Conservation (phyloP, 1,139 yeast genomes). For the Saccharomyces pastorianus region DNA sequence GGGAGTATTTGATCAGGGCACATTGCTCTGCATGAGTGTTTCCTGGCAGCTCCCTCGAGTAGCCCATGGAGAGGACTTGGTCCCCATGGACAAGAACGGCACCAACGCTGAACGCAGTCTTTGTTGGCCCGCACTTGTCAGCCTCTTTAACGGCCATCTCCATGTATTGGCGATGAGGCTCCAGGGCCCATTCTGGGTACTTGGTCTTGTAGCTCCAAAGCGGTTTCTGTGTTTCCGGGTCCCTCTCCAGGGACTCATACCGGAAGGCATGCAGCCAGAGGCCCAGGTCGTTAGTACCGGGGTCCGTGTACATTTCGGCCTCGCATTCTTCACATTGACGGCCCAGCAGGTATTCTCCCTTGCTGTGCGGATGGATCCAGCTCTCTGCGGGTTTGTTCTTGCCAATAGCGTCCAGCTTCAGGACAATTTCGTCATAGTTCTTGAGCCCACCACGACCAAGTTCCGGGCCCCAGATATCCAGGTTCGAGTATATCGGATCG, state of each 20-base stretch:
- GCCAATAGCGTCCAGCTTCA: slow-evolving; percentile 54
- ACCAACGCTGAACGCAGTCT: slow-evolving; percentile 89
- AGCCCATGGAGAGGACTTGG: slow-evolving; percentile 65
- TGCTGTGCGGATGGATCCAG: slow-evolving; percentile 48
- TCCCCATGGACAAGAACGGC: slow-evolving; percentile 71
- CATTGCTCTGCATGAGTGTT: slow-evolving; percentile 98
- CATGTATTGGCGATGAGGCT: slow-evolving; percentile 48
- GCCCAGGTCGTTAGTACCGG: slow-evolving; percentile 76
- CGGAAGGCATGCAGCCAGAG: slow-evolving; percentile 85
- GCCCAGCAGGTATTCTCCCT: slow-evolving; percentile 56
- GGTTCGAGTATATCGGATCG: slow-evolving; percentile 81
- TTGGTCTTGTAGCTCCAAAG: slow-evolving; percentile 72
- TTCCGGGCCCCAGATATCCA: slow-evolving; percentile 63
- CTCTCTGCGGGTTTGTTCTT: slow-evolving; percentile 59
- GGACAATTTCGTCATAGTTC: slow-evolving; percentile 40
- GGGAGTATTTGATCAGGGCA: slow-evolving; percentile 67
- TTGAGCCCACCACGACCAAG: slow-evolving; percentile 56
- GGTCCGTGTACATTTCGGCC: slow-evolving; percentile 70
- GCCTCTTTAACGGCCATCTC: slow-evolving; percentile 65
- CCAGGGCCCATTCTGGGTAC: slow-evolving; percentile 82
- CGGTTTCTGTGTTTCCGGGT: slow-evolving; percentile 25
- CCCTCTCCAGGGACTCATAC: slow-evolving; percentile 47
- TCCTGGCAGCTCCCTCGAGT: slow-evolving; percentile 84
- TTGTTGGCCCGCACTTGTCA: slow-evolving; percentile 69
- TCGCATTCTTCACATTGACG: slow-evolving; percentile 59